These are phyloP conservation scores for Candida koratica DNA, from an alignment of 805 yeast species.

Conservation along the genomic window DNA sequence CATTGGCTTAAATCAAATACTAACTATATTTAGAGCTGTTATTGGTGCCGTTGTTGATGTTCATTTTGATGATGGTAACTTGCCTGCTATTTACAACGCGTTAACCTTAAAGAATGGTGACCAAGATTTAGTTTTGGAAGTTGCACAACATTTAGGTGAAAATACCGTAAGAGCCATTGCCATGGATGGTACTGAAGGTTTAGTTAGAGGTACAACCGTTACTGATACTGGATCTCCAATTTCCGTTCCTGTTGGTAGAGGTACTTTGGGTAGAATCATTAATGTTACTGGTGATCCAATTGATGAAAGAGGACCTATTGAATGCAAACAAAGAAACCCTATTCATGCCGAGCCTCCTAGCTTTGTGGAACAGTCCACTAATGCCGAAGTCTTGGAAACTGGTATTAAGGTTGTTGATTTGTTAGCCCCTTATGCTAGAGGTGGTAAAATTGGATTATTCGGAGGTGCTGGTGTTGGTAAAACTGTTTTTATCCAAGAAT, in stretches of 20 bases:
- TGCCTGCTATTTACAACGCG: constrained; percentile 97
- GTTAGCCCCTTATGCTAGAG: constrained; percentile 99
- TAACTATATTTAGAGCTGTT: constrained; percentile 68
- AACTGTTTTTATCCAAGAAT: constrained; percentile 99
- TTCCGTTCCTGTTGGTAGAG: constrained; percentile 99
- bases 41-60: constrained; percentile 99
- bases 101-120: constrained; percentile 78
- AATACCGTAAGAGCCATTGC: constrained; percentile 99
- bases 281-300: constrained; percentile 99
- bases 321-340: constrained; percentile 89
- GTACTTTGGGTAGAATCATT: constrained; percentile 96
- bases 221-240: constrained; percentile 97
- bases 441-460: constrained; percentile 99
- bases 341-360: constrained; percentile 98
- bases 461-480: constrained; percentile 99
- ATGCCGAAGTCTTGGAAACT: constrained; percentile 97
- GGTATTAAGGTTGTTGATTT: constrained; percentile 99
- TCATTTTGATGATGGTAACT: constrained; percentile 94
- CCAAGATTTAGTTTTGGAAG: constrained; percentile 89
- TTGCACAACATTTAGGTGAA: constrained; percentile 99
- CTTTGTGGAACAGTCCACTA: constrained; percentile 94
- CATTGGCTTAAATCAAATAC: constrained; percentile 18
- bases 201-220: constrained; percentile 93
- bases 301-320: constrained; percentile 99
- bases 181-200: constrained; percentile 99